phyloP scores from a whole-genome alignment of 73 alveolate genomes.

The Paramecium tetraurelia region DNA sequence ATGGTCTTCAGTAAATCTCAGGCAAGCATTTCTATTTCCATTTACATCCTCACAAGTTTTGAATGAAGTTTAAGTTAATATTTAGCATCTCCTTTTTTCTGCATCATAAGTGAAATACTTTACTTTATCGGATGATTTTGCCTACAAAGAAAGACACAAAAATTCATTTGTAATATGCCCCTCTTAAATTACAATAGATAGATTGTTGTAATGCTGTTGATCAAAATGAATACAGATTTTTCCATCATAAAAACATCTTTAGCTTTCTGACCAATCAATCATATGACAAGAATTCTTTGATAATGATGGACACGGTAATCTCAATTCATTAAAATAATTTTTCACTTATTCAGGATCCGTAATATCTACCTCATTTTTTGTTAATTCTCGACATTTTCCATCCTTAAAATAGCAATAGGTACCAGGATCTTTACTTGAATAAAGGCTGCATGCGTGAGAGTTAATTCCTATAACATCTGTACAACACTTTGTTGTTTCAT shows the following conservation, averaged over 20 bases:
- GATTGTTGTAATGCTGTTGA: not conserved
- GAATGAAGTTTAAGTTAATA: not conserved
- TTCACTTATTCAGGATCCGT: too few relatives aligned
- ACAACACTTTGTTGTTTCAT: not conserved
- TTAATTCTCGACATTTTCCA: not conserved
- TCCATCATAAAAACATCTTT: not conserved
- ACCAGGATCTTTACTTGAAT: not conserved
- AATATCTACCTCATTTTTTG: not conserved
- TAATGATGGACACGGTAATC: too few relatives aligned
- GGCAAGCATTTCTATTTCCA: not conserved
- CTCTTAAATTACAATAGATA: too few relatives aligned
- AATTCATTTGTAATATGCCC: not conserved
- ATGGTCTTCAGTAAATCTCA: not conserved
- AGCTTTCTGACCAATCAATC: too few relatives aligned
- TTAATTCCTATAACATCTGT: not conserved
- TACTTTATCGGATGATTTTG: not conserved
- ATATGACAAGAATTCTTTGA: too few relatives aligned
- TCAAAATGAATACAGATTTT: not conserved
- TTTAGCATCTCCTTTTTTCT: not conserved
- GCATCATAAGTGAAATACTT: not conserved
- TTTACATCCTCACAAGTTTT: not conserved
- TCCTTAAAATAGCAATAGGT: not conserved
- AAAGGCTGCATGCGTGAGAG: not conserved
- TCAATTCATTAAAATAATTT: too few relatives aligned
- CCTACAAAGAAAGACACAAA: not conserved